Evolutionary conservation across 1,284 basidiomycete genomes (phyloP).

Genomic region (Kalmanozyma brasiliensis): DNA sequence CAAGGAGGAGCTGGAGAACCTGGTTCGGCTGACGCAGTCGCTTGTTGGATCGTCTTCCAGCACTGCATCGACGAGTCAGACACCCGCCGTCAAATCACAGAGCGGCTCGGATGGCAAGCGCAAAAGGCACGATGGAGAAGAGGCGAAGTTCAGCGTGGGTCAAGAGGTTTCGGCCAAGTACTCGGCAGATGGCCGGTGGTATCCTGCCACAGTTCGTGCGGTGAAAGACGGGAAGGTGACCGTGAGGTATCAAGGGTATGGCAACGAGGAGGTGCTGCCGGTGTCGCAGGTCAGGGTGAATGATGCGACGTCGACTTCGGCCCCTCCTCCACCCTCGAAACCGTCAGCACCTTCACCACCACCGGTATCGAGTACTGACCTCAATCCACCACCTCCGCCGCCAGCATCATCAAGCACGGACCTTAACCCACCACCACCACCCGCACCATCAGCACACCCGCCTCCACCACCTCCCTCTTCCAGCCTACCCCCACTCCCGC

Average conservation of each 20-base stretch:
- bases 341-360: conserved; percentile 2
- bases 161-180: conserved; percentile 94
- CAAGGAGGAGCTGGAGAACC: conserved; percentile 84
- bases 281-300: conserved; percentile 75
- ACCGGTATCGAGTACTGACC: background rate
- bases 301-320: background rate
- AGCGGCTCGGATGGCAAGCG: conserved; percentile 1
- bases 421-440: conserved; percentile 16
- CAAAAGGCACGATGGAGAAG: background rate
- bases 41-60: conserved; percentile 4
- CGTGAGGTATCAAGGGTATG: conserved; percentile 94
- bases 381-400: background rate
- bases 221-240: conserved; percentile 83
- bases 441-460: conserved; percentile 1
- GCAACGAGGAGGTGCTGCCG: conserved; percentile 89
- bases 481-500: background rate
- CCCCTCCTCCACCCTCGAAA: background rate
- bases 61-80: background rate
- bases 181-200: conserved; percentile 52
- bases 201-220: conserved; percentile 72
- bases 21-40: conserved; percentile 81
- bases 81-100: background rate
- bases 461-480: conserved; percentile 1
- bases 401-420: background rate
- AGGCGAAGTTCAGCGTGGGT: conserved; percentile 73